Evolutionary conservation across 805 yeast genomes (phyloP), one percentile per base, ranked within the genome.

Genomic region (Candida taoyuanica): DNA sequence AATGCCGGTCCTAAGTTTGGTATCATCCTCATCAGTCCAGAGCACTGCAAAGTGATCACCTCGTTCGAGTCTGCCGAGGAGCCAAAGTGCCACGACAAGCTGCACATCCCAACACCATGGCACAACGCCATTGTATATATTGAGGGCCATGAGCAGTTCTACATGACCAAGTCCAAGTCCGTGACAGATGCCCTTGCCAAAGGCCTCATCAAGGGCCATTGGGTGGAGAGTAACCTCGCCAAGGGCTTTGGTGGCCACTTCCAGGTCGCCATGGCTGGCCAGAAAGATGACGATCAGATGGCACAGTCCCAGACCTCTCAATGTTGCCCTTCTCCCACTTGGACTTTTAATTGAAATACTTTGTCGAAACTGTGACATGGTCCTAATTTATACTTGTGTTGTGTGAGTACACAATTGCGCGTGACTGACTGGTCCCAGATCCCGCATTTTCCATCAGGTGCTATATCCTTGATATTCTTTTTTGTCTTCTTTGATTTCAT

Each of bases 41-140:
- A 62, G 2, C 62, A 64, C 31, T 74, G 80, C 45, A 64, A 61
- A 34, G 71, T 71, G 13, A 68, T 75, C 14, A 65, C 60, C 34
- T 61, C 70, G n/a, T 55, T 76, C 24, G 60, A 58, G 19, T 58
- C 56, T 17, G 36, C 51, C 19, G 59, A 52, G 14, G 71, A 70
- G 34, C 80, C 76, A 2, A 51, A 51, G 19, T 68, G 61, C 50
- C 76, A 71, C 31, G 81, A 74, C 46, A 59, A 73, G 46, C 64
- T 77, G 40, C 83, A 77, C 53, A 75, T 77, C 41, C 82, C 83
- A 34, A 76, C 82, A 0, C 82, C 83, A 33, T 77, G 82, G 82
- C 83, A 76, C 55, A 77, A 77, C 47, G 62, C 74, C 36, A 67
- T 76, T 12, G 70, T 73, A 18, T 60, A 62, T 35, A 54, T 70